Evolutionary conservation across 192 early-diverging fungal species (phyloP).

Genomic region (Entomortierella parvispora): DNA sequence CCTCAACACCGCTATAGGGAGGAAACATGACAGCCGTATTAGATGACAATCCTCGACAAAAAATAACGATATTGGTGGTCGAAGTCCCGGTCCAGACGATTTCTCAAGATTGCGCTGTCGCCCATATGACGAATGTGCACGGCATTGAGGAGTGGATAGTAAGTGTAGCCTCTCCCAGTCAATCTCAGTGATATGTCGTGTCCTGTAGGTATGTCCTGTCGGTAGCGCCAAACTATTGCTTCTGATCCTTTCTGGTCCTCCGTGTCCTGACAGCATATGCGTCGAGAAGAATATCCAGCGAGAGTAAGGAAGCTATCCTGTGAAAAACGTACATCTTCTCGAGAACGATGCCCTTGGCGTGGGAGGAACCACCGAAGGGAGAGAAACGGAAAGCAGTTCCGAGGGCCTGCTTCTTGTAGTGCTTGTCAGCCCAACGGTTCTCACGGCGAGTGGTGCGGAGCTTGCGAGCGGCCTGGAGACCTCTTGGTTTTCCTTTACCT

Average conservation of each 20-base stretch:
- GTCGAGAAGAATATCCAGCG: no score
- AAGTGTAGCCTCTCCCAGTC: no score
- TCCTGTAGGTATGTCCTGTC: background rate
- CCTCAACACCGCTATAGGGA: constrained; percentile 91
- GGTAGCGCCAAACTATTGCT: background rate
- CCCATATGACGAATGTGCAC: no score
- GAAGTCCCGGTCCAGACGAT: no score
- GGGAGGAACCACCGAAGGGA: constrained; percentile 99
- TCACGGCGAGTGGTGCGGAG: constrained; percentile 97
- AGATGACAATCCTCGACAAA: no score
- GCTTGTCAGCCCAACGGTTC: constrained; percentile 98
- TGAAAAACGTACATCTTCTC: constrained; percentile 93
- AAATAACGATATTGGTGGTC: no score
- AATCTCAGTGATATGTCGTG: no score
- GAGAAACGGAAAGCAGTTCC: constrained; percentile 98
- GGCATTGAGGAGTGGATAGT: no score
- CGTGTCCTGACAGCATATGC: background rate
- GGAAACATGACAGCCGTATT: background rate
- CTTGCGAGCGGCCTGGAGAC: constrained; percentile 98
- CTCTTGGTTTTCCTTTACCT: constrained; percentile 94
- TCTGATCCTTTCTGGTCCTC: no score
- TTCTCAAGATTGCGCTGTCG: background rate
- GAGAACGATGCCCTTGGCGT: constrained; percentile 99
- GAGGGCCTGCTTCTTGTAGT: constrained; percentile 98
- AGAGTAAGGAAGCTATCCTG: background rate